Base-by-base conservation (phyloP, 2,329 filamentous ascomycete genomes). In the Rutstroemia sp. region DNA sequence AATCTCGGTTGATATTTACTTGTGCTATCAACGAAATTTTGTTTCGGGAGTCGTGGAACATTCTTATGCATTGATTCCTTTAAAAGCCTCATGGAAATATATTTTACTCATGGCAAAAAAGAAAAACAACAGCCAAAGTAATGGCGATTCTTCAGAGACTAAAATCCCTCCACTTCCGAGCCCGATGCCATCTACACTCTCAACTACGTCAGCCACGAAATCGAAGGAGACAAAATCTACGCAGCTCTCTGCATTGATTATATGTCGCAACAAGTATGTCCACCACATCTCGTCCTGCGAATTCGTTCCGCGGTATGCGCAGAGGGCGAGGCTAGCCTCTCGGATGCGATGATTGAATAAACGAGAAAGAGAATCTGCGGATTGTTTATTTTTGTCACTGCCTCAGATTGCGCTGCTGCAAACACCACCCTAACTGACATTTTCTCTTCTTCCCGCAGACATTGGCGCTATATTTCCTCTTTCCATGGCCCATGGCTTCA, bases 401-500 rank as follows among this genome's bases (percentile, higher is more conserved):
- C 19, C 53, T 19, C 23, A 16, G 45, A 45, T 37, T 38, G 47
- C 47, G 38, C 38, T 45, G 46, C 41, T 39, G 38, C 46, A 55
- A 51, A 25, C 19, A 16, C 37, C 37, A 19, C 16, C 19, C 19
- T n/a, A 8, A 52, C 37, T 48, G 27, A 42, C n/a, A 19, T 7
- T 21, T 41, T 56, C 14, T 27, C 54, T 65, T 23, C 41, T 56
- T 14, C 18, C 54, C 65, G 55, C 63, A 92, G 89, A 70, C 88
- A 92, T 73, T 92, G 88, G 89, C 81, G 85, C 61, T 90, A 90
- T 70, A 91, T 94, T 58, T 91, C 88, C 21, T 87, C 85, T 27
- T 94, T 89, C 67, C 86, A 92, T 68, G 90, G 89, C 23, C 85
- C 88, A 63, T 94, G 90, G 90, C 80, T 92, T 14, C 86, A 90